phyloP scores from a whole-genome alignment of 352 stramenopile genomes.

The Phytopythium boreale region DNA sequence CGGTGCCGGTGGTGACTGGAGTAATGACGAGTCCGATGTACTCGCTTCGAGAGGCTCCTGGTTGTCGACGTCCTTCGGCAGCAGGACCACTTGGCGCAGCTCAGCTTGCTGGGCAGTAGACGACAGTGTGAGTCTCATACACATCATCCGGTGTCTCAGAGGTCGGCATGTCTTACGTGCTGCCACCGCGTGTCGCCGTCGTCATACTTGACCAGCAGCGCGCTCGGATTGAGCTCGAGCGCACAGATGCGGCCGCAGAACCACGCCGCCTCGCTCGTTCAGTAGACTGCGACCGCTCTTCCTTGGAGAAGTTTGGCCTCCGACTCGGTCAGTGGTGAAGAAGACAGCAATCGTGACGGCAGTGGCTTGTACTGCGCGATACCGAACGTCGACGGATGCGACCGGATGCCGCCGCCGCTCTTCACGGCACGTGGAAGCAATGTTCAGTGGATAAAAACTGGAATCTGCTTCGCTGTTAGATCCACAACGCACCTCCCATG shows the following conservation, averaged over 20 bases:
- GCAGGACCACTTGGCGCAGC: neutral
- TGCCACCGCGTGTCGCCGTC: constrained; percentile 2
- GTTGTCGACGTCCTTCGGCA: neutral
- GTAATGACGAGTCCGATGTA: neutral
- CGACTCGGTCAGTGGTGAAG: neutral
- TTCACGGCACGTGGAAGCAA: neutral
- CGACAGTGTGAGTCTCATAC: too few species aligned
- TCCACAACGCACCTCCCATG: neutral
- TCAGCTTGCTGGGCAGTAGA: neutral
- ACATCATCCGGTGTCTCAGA: neutral
- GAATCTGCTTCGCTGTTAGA: neutral
- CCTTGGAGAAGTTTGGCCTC: neutral
- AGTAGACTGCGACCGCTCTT: neutral
- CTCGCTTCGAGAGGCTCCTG: neutral
- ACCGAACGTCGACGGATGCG: neutral
- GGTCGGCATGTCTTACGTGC: neutral
- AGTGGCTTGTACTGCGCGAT: neutral
- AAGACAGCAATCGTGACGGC: neutral
- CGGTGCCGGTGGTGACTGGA: neutral
- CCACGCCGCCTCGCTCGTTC: constrained; percentile 1
- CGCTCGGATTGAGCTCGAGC: neutral
- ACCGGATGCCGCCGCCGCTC: neutral
- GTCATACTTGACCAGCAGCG: neutral
- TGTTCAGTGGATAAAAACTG: neutral
- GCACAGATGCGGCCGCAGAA: neutral